A percentile compares a stretch with the other conserved stretches of the same genome.
Conservation (phyloP, 2,329 filamentous ascomycete species). For the Penicillium sp. region DNA sequence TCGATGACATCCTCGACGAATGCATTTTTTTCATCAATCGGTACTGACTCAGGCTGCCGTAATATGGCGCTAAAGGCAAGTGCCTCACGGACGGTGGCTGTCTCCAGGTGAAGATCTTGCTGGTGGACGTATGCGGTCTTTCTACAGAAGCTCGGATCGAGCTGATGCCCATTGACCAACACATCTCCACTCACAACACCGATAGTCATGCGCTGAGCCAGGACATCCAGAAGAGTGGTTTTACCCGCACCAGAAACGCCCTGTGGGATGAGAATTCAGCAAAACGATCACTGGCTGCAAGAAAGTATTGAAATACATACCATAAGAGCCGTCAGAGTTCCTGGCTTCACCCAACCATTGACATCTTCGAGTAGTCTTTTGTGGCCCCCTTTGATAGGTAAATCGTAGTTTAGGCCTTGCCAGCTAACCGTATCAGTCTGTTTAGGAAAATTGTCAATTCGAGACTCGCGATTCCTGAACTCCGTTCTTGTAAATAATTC, state of each 20-base stretch:
- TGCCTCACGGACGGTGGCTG: conserved; percentile 82
- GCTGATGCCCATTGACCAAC: conserved; percentile 61
- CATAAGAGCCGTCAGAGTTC: no score
- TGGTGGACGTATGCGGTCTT: conserved; percentile 69
- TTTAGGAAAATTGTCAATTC: no score
- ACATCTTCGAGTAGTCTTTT: no score
- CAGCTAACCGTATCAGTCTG: no score
- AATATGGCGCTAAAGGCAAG: conserved; percentile 82
- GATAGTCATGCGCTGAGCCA: conserved; percentile 59
- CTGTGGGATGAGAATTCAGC: background rate
- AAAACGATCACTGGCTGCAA: no score
- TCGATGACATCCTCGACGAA: conserved; percentile 82
- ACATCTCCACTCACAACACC: conserved; percentile 67
- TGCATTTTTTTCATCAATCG: conserved; percentile 70
- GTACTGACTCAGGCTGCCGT: conserved; percentile 71
- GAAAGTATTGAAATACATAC: no score
- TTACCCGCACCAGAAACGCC: conserved; percentile 64
- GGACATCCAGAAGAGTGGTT: conserved; percentile 59
- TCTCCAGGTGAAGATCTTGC: conserved; percentile 75
- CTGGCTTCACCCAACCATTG: no score
- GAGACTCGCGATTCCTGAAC: no score
- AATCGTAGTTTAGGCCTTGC: no score
- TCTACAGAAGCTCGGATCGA: conserved; percentile 55
- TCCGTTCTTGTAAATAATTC: no score
- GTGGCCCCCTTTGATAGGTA: no score